Conservation (phyloP, 768 basidiomycete genomes). For the Pleurotus sapidus region DNA sequence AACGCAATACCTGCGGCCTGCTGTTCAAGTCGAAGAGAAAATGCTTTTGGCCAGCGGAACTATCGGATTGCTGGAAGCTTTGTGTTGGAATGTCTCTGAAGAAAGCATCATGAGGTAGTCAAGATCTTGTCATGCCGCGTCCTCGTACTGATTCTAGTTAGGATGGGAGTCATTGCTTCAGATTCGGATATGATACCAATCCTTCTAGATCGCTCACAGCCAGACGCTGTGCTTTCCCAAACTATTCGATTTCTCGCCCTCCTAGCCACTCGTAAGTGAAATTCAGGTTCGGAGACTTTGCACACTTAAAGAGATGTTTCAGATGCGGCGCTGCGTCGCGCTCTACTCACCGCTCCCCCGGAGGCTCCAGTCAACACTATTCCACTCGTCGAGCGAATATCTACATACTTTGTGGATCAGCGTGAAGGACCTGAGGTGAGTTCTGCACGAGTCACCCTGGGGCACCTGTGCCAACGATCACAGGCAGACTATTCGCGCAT, state of each 20-base stretch:
- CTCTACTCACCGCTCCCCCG: slow-evolving; percentile 38
- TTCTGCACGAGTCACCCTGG: neutral
- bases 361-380: slow-evolving; percentile 23
- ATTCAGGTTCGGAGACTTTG: neutral
- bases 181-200: slow-evolving; percentile 39
- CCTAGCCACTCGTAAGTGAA: slow-evolving; percentile 51
- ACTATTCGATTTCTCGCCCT: slow-evolving; percentile 49
- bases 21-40: slow-evolving; percentile 19
- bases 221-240: slow-evolving; percentile 46
- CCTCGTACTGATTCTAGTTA: slow-evolving; percentile 14
- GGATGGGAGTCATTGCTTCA: slow-evolving; percentile 36
- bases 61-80: slow-evolving; percentile 48
- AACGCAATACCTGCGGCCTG: slow-evolving; percentile 32
- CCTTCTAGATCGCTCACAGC: slow-evolving; percentile 50
- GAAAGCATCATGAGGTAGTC: slow-evolving; percentile 38
- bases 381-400: slow-evolving; percentile 46
- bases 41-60: slow-evolving; percentile 35
- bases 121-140: neutral
- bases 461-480: neutral
- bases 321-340: slow-evolving; percentile 42
- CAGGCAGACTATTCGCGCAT: slow-evolving; percentile 18
- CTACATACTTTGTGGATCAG: slow-evolving; percentile 44
- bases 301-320: slow-evolving; percentile 3
- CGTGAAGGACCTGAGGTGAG: slow-evolving; percentile 40
- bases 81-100: slow-evolving; percentile 47